Conservation (phyloP, 805 yeast genomes). For the Zygotorulaspora florentina region DNA sequence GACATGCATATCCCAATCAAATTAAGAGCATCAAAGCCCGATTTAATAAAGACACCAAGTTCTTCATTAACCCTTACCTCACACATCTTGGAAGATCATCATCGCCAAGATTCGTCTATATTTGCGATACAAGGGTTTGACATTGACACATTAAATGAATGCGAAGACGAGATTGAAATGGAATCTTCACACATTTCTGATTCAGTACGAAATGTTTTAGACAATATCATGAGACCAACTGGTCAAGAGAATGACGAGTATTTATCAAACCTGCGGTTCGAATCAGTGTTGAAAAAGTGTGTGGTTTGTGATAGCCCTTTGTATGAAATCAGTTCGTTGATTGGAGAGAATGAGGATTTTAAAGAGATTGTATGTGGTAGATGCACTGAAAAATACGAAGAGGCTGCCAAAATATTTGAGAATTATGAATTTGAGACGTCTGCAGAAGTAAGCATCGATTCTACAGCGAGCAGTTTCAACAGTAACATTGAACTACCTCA, state of each 20-base stretch:
- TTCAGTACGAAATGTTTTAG: constrained; percentile 16
- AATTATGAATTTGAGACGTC: constrained; percentile 38
- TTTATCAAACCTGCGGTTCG: constrained; percentile 16
- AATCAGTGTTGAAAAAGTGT: constrained; percentile 40
- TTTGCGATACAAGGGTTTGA: constrained; percentile 3
- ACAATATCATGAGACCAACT: constrained; percentile 17
- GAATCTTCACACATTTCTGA: constrained; percentile 7
- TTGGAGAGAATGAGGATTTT: constrained; percentile 26
- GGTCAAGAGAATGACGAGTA: constrained; percentile 21
- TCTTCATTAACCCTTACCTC: constrained; percentile 16
- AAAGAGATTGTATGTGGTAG: constrained; percentile 60
- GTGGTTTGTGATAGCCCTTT: constrained; percentile 68
- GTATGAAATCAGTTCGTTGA: constrained; percentile 49
- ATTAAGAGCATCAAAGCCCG: constrained; percentile 7
- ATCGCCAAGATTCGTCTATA: constrained; percentile 1
- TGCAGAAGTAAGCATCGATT: constrained; percentile 17
- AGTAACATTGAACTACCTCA: constrained; percentile 15
- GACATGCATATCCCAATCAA: constrained; percentile 26
- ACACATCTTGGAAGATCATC: constrained; percentile 10
- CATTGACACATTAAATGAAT: constrained; percentile 1
- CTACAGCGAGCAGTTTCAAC: constrained; percentile 14
- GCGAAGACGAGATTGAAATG: constrained; percentile 3
- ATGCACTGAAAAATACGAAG: constrained; percentile 57
- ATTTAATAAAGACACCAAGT: constrained; percentile 5
- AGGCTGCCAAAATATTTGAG: constrained; percentile 40